These are phyloP conservation scores for Leccinum fallax DNA, from an alignment of 1,284 basidiomycete genomes.

Conservation along the genomic window DNA sequence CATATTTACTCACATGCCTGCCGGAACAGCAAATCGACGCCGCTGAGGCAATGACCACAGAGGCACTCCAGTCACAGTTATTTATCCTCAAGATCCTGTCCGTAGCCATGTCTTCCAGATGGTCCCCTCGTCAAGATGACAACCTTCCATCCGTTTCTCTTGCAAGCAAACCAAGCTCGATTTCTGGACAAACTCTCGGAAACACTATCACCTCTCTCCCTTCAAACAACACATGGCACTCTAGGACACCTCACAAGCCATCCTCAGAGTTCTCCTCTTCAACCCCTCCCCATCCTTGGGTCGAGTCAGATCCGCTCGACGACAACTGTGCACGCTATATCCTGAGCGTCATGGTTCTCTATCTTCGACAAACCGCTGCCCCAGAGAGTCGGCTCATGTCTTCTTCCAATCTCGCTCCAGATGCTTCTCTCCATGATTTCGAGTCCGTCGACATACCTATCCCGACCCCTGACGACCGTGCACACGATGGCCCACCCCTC, in stretches of 20 bases:
- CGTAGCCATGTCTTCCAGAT: conserved; percentile 77
- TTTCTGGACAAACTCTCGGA: conserved; percentile 20
- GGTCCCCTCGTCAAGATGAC: conserved; percentile 49
- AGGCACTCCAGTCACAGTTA: conserved; percentile 87
- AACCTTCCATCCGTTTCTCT: conserved; percentile 44
- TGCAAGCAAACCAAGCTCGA: conserved; percentile 39
- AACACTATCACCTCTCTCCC: conserved; percentile 17
- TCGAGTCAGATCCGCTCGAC: conserved; percentile 79
- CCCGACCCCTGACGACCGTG: conserved; percentile 25
- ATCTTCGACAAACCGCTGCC: conserved; percentile 73
- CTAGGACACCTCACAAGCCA: conserved; percentile 35
- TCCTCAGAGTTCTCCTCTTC: conserved; percentile 44
- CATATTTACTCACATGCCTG: conserved; percentile 12
- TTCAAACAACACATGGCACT: conserved; percentile 31
- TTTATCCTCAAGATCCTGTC: conserved; percentile 87
- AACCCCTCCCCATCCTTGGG: conserved; percentile 45
- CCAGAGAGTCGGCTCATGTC: conserved; percentile 61
- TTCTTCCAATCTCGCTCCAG: conserved; percentile 63
- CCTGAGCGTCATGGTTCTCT: conserved; percentile 79
- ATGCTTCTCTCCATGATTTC: conserved; percentile 71
- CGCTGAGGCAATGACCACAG: conserved; percentile 58
- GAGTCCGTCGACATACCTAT: conserved; percentile 55
- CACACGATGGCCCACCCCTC: conserved; percentile 27
- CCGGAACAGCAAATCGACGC: conserved; percentile 50
- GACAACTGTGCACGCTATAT: conserved; percentile 88